Percentiles rank a stretch among this genome's conserved stretches.
phyloP scores from a whole-genome alignment of 2,329 filamentous ascomycete genomes.

The Colletotrichum tamarilloi region DNA sequence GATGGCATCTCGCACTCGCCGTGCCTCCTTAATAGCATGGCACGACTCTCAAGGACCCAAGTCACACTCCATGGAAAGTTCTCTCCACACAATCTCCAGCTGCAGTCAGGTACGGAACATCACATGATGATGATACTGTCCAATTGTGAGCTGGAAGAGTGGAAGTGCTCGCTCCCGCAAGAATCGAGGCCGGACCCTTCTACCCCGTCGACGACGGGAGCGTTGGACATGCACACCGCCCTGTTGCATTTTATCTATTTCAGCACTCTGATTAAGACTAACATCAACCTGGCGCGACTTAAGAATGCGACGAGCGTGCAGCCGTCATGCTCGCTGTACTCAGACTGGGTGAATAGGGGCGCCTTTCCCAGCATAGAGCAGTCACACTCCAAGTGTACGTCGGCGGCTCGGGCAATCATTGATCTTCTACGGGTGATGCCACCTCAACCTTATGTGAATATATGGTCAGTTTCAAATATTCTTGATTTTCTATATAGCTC shows the following conservation, averaged over 20 bases:
- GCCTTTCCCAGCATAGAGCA: background rate
- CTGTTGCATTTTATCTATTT: constrained; percentile 20
- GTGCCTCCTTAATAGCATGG: background rate
- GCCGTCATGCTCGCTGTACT: background rate
- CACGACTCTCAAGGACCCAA: constrained; percentile 15
- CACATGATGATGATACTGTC: background rate
- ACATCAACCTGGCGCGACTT: constrained; percentile 16
- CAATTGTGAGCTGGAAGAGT: constrained; percentile 11
- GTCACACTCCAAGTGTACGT: constrained; percentile 10
- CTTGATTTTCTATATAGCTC: background rate
- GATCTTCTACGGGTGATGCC: constrained; percentile 4
- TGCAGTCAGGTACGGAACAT: background rate
- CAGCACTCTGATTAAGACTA: background rate
- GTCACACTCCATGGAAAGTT: constrained; percentile 12
- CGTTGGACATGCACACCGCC: constrained; percentile 1
- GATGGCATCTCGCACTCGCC: background rate
- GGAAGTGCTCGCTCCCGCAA: constrained; percentile 11
- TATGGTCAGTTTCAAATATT: constrained; percentile 1
- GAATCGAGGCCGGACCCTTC: background rate
- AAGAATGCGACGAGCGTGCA: constrained; percentile 4
- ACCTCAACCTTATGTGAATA: constrained; percentile 11
- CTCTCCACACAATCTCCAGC: background rate
- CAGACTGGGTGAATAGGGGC: background rate
- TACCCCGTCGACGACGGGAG: background rate
- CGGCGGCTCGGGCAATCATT: constrained; percentile 27